These are phyloP conservation scores for Candida dendrica DNA, from an alignment of 805 yeast genomes.

Conservation along the genomic window DNA sequence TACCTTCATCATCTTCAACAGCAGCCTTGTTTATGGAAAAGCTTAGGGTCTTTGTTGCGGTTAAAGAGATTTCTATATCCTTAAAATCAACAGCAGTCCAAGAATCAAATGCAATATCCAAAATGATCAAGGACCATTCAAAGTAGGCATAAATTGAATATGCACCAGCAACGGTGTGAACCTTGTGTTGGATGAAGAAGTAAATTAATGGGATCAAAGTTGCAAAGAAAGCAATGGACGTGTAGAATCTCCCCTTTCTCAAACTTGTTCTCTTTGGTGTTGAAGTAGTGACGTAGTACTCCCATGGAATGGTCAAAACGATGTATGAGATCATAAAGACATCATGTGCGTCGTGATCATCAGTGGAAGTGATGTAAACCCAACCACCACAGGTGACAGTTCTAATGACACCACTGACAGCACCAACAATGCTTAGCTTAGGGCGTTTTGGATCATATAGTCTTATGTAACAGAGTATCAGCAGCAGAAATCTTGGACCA, in stretches of 20 bases:
- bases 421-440: constrained; percentile 31
- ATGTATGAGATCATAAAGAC: constrained; percentile 91
- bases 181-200: constrained; percentile 89
- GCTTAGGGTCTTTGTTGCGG: constrained; percentile 10
- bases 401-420: constrained; percentile 71
- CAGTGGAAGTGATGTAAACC: constrained; percentile 96
- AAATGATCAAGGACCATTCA: constrained; percentile 84
- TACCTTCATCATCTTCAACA: too few relatives aligned
- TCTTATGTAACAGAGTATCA: constrained; percentile 46
- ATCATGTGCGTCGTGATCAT: constrained; percentile 94
- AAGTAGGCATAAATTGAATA: constrained; percentile 90
- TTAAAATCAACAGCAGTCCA: constrained; percentile 68
- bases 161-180: constrained; percentile 84
- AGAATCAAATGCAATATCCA: constrained; percentile 82
- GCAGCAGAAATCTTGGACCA: constrained; percentile 77
- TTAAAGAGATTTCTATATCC: constrained; percentile 42
- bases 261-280: constrained; percentile 38
- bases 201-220: constrained; percentile 76
- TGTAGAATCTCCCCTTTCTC: constrained; percentile 44
- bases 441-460: constrained; percentile 26
- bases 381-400: constrained; percentile 97
- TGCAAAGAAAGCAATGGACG: constrained; percentile 60
- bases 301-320: constrained; percentile 89
- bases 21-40: constrained; percentile 13
- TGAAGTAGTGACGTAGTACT: constrained; percentile 52